Conservation (phyloP, 2,329 filamentous ascomycete species). For the Dactylonectria macrodidyma region DNA sequence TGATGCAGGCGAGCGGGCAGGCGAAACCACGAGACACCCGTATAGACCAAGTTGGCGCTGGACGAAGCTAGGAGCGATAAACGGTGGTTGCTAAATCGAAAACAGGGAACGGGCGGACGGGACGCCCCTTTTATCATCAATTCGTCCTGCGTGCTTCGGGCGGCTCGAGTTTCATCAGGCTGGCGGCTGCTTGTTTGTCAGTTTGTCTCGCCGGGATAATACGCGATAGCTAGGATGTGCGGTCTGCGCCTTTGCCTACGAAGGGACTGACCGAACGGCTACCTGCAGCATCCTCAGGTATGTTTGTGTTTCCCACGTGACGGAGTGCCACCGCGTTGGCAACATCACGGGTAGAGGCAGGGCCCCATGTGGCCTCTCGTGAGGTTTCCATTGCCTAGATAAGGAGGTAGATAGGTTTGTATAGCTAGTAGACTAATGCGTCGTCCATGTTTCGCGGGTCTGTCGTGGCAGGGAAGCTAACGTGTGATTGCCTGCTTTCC, state of each 20-base stretch:
- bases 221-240: not conserved
- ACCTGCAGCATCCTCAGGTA: slow-evolving; percentile 17
- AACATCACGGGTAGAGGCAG: slow-evolving; percentile 5
- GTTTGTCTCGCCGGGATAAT: slow-evolving; percentile 20
- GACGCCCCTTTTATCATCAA: not conserved
- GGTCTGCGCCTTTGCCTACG: not conserved
- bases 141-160: not conserved
- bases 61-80: not conserved
- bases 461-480: slow-evolving; percentile 22
- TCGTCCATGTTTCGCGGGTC: slow-evolving; percentile 9
- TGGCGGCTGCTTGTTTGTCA: not conserved
- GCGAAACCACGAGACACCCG: not conserved
- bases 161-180: not conserved
- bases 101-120: not conserved
- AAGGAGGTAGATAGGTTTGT: not conserved
- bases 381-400: not conserved
- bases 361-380: slow-evolving; percentile 1
- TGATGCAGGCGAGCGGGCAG: slow-evolving; percentile 7
- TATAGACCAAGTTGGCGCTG: not conserved
- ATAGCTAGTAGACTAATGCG: not conserved
- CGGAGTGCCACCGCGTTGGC: not conserved
- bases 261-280: slow-evolving; percentile 12
- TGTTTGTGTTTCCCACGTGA: slow-evolving; percentile 30
- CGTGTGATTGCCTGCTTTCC: not conserved
- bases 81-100: not conserved